A percentile compares a stretch with the other conserved stretches of the same genome.
Conservation (phyloP, 768 basidiomycete species). For the Suillus fuscotomentosus region DNA sequence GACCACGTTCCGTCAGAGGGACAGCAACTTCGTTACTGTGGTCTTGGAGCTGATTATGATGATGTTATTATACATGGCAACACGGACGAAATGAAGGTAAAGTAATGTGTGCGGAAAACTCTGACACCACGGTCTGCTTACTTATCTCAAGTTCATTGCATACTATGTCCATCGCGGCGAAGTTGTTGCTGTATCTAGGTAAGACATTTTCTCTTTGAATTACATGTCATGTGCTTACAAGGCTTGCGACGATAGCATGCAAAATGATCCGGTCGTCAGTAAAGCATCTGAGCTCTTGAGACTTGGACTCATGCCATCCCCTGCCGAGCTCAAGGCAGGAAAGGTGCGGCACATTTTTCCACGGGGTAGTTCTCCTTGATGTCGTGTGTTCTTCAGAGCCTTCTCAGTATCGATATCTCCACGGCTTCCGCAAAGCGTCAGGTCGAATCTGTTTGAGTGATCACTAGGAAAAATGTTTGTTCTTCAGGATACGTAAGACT, state of each 20-base stretch:
- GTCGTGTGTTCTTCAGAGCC: slow-evolving; percentile 15
- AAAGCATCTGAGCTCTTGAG: slow-evolving; percentile 78
- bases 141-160: slow-evolving; percentile 60
- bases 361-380: neutral
- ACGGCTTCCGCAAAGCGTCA: slow-evolving; percentile 1
- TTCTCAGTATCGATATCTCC: slow-evolving; percentile 32
- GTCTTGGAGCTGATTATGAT: slow-evolving; percentile 67
- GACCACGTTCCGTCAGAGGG: slow-evolving; percentile 52
- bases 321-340: slow-evolving; percentile 69
- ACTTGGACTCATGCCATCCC: slow-evolving; percentile 76
- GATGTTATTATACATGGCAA: slow-evolving; percentile 78
- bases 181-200: slow-evolving; percentile 69
- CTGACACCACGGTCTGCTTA: neutral
- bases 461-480: neutral
- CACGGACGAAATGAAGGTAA: slow-evolving; percentile 73
- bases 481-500: neutral
- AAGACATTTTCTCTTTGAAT: slow-evolving; percentile 10
- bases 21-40: slow-evolving; percentile 84
- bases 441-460: neutral
- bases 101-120: slow-evolving; percentile 5
- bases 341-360: slow-evolving; percentile 48
- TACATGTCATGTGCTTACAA: neutral
- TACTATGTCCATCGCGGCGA: slow-evolving; percentile 70
- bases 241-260: slow-evolving; percentile 51
- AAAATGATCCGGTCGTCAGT: slow-evolving; percentile 76